A percentile compares a stretch with the other conserved stretches of the same genome.
Conservation (phyloP, 371 early-diverging fungal species). For the Catenaria anguillulae region DNA sequence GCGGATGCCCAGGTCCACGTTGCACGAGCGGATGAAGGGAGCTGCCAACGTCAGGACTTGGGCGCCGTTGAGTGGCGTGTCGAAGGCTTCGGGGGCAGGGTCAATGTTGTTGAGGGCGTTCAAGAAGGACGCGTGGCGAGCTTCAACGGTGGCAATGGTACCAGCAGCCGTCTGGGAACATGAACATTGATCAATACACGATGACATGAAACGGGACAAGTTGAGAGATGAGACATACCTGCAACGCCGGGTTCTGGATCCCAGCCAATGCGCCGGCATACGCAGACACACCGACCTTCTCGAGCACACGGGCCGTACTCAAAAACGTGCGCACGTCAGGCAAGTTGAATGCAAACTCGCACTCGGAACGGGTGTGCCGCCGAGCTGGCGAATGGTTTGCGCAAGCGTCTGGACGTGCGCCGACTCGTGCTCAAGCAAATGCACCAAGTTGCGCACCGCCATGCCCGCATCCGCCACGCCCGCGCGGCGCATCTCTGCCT, state of each 20-base stretch:
- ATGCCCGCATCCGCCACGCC: not conserved
- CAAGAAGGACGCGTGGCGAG: not conserved
- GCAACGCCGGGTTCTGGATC: too few relatives aligned
- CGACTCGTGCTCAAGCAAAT: slow-evolving; percentile 21
- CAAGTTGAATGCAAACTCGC: slow-evolving; percentile 27
- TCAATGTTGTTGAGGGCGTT: not conserved
- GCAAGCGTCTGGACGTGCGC: slow-evolving; percentile 21
- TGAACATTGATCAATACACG: too few relatives aligned
- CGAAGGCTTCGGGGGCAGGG: not conserved
- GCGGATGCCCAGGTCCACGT: not conserved
- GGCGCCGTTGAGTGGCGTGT: not conserved
- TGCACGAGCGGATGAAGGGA: not conserved
- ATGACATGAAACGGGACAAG: too few relatives aligned
- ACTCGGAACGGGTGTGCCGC: slow-evolving; percentile 20
- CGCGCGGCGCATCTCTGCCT: not conserved
- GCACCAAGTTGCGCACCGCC: slow-evolving; percentile 10
- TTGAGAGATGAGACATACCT: too few relatives aligned
- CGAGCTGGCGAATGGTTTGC: slow-evolving; percentile 13
- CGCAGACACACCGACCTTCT: slow-evolving; percentile 26
- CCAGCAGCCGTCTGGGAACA: not conserved
- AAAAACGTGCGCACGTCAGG: slow-evolving; percentile 19
- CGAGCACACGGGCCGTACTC: slow-evolving; percentile 22
- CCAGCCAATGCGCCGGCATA: slow-evolving; percentile 21
- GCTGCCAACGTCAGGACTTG: not conserved
- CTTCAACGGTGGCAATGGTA: not conserved